Percentiles rank a stretch among this genome's conserved stretches.
phyloP scores from a whole-genome alignment of 2,329 filamentous ascomycete species.

The Pestalotiopsis sp. region DNA sequence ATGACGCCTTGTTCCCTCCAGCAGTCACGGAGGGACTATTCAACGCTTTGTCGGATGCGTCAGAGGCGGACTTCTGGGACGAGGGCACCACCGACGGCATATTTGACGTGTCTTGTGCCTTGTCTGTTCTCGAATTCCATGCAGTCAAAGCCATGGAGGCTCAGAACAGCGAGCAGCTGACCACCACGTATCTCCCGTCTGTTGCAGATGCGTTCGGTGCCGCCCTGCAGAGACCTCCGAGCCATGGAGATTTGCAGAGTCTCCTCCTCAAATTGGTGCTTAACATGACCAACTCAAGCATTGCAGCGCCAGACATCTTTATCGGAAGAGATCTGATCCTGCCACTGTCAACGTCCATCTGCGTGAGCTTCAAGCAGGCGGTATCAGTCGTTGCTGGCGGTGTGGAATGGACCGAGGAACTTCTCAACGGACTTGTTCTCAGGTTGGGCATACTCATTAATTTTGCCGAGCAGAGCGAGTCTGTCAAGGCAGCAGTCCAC shows the following conservation, averaged over 20 bases:
- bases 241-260: conserved; percentile 43
- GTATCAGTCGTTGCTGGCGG: conserved; percentile 49
- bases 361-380: conserved; percentile 52
- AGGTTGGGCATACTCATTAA: conserved; percentile 86
- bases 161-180: conserved; percentile 43
- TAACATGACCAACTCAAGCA: conserved; percentile 84
- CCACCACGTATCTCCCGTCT: conserved; percentile 51
- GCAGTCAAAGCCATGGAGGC: conserved; percentile 51
- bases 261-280: conserved; percentile 72
- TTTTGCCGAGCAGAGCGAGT: conserved; percentile 75
- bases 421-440: conserved; percentile 74
- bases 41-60: conserved; percentile 40
- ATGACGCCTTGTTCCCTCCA: conserved; percentile 50
- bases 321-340: conserved; percentile 59
- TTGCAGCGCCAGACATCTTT: conserved; percentile 69
- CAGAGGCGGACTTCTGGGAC: conserved; percentile 37
- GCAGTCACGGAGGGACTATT: conserved; percentile 53
- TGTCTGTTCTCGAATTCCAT: conserved; percentile 58
- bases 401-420: conserved; percentile 49
- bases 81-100: conserved; percentile 34
- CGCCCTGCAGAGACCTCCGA: conserved; percentile 35
- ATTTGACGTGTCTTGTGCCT: conserved; percentile 40
- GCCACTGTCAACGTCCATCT: conserved; percentile 51
- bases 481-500: conserved; percentile 55
- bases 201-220: conserved; percentile 51